A percentile compares a stretch with the other conserved stretches of the same genome.
phyloP scores from a whole-genome alignment of 208 protist species.

The Leishmania braziliensis region DNA sequence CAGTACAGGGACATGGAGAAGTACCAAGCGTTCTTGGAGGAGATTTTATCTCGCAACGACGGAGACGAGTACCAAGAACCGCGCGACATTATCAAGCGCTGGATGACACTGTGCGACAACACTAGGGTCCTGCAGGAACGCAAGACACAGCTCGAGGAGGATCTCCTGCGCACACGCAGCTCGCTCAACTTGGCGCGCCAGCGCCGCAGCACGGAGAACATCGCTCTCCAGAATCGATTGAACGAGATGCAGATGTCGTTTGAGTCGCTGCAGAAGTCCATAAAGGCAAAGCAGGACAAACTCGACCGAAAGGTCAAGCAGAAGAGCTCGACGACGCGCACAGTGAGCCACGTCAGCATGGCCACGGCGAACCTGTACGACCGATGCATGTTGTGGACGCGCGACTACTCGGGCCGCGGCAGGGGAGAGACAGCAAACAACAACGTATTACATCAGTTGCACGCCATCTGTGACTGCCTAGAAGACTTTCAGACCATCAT shows the following conservation, averaged over 20 bases:
- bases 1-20: constrained; percentile 71
- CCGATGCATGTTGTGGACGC: constrained; percentile 81
- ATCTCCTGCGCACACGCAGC: constrained; percentile 88
- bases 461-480: constrained; percentile 88
- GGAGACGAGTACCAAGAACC: constrained; percentile 92
- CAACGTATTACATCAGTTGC: constrained; percentile 86
- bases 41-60: constrained; percentile 89
- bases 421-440: constrained; percentile 64
- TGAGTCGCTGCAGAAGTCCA: constrained; percentile 83
- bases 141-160: constrained; percentile 92
- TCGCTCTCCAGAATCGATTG: constrained; percentile 89
- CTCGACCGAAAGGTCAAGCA: constrained; percentile 89
- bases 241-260: constrained; percentile 88
- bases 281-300: constrained; percentile 90
- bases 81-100: constrained; percentile 89
- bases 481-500: constrained; percentile 91
- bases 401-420: constrained; percentile 72
- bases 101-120: constrained; percentile 92
- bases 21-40: constrained; percentile 90
- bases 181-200: constrained; percentile 79
- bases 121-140: constrained; percentile 89
- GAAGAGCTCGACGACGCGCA: constrained; percentile 86
- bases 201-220: constrained; percentile 84
- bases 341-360: constrained; percentile 92
- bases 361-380: constrained; percentile 91